These are phyloP conservation scores for Phialophora expanda DNA, from an alignment of 2,329 filamentous ascomycete species.

Conservation along the genomic window DNA sequence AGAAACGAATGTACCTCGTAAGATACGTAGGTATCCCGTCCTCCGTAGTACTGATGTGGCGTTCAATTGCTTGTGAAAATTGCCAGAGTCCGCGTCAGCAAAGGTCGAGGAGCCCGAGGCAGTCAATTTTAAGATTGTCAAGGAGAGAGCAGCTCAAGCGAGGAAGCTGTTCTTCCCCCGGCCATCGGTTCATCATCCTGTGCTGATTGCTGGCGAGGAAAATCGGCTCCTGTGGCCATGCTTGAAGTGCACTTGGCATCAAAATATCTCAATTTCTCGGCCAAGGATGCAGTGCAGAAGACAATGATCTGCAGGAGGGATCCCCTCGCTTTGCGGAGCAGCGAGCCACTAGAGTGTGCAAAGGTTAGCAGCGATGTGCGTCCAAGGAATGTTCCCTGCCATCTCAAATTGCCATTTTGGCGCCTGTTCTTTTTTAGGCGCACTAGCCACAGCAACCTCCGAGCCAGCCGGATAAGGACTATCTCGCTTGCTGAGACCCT, in stretches of 20 bases:
- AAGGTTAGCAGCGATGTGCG: not conserved
- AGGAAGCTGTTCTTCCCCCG: not conserved
- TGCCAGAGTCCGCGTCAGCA: too few species aligned
- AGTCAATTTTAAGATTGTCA: not conserved
- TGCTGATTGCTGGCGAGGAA: not conserved
- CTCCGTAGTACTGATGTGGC: too few species aligned
- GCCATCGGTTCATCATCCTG: not conserved
- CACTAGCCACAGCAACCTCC: slow-evolving; percentile 21
- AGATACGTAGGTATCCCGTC: too few species aligned
- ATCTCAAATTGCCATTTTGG: slow-evolving; percentile 29
- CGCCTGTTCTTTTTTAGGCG: slow-evolving; percentile 9
- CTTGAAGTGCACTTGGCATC: not conserved
- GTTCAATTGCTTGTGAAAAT: too few species aligned
- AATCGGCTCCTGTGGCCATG: not conserved
- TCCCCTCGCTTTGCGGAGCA: not conserved
- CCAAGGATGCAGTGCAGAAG: not conserved
- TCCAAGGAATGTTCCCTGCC: slow-evolving; percentile 27
- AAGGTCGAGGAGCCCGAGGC: too few species aligned
- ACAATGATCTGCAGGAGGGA: slow-evolving; percentile 1
- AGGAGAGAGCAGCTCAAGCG: not conserved
- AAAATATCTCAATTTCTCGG: not conserved
- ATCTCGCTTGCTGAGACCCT: slow-evolving; percentile 28
- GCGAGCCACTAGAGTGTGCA: not conserved
- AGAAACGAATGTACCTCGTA: too few species aligned
- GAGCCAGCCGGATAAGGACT: slow-evolving; percentile 26